Percentiles rank a stretch among this genome's conserved stretches.
Evolutionary conservation across 805 yeast genomes (phyloP).

Genomic region (Candida bentonensis): DNA sequence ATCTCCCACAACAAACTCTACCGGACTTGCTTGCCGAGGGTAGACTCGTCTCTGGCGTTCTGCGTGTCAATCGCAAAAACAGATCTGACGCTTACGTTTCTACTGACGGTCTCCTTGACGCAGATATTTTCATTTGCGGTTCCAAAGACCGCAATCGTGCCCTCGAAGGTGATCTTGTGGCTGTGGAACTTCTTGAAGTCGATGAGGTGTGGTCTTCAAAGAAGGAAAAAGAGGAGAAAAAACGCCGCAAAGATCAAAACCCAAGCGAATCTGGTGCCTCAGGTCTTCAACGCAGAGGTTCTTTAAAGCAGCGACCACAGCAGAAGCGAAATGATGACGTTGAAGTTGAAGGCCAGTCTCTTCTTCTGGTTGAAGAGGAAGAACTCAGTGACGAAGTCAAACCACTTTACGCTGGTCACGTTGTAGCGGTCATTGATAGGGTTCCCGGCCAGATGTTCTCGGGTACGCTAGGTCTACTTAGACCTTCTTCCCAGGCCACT

Average conservation of each 20-base stretch:
- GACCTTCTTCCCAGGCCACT: slow-evolving; percentile 91
- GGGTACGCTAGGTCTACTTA: slow-evolving; percentile 82
- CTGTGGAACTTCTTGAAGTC: slow-evolving; percentile 84
- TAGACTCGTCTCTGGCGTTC: slow-evolving; percentile 76
- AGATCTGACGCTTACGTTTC: slow-evolving; percentile 98
- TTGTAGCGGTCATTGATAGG: slow-evolving; percentile 94
- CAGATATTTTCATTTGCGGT: slow-evolving; percentile 95
- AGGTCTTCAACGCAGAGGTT: slow-evolving; percentile 62
- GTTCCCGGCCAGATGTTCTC: slow-evolving; percentile 93
- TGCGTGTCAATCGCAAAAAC: slow-evolving; percentile 90
- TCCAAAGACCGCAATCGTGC: slow-evolving; percentile 97
- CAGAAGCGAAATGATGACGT: slow-evolving; percentile 97
- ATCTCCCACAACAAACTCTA: slow-evolving; percentile 81
- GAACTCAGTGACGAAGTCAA: slow-evolving; percentile 85
- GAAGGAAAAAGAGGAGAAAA: slow-evolving; percentile 93
- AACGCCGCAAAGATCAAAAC: slow-evolving; percentile 59
- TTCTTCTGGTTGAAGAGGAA: slow-evolving; percentile 85
- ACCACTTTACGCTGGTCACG: slow-evolving; percentile 95
- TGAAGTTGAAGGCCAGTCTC: slow-evolving; percentile 95
- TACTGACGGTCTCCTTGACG: slow-evolving; percentile 88
- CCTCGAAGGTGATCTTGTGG: slow-evolving; percentile 90
- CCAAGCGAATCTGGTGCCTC: slow-evolving; percentile 21
- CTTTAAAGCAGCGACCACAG: slow-evolving; percentile 87
- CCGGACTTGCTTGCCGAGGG: slow-evolving; percentile 87
- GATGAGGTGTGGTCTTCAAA: slow-evolving; percentile 97